Percentiles rank a stretch among this genome's conserved stretches.
phyloP scores from a whole-genome alignment of 768 basidiomycete genomes.

The Tulasnella sp. region DNA sequence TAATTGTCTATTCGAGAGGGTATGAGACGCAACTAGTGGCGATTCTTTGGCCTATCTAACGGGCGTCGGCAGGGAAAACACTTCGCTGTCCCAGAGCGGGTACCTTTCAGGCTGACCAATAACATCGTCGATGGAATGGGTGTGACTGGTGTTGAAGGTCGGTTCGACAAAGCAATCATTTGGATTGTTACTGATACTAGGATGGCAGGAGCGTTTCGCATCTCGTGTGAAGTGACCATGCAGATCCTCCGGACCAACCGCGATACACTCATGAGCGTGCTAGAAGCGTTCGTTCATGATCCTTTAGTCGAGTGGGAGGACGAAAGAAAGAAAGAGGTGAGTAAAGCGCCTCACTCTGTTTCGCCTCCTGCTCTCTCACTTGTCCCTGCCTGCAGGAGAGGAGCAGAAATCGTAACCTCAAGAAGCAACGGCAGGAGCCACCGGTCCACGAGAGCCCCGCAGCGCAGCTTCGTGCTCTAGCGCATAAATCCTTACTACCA shows the following conservation, averaged over 20 bases:
- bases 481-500: slow-evolving; percentile 68
- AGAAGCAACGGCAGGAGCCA: slow-evolving; percentile 6
- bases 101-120: slow-evolving; percentile 92
- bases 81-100: slow-evolving; percentile 82
- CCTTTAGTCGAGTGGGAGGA: slow-evolving; percentile 96
- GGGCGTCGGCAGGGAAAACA: slow-evolving; percentile 60
- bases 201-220: slow-evolving; percentile 73
- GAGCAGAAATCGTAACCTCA: slow-evolving; percentile 6
- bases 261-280: slow-evolving; percentile 88
- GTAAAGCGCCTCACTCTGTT: not conserved
- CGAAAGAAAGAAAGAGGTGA: slow-evolving; percentile 62
- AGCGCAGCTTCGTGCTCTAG: slow-evolving; percentile 54
- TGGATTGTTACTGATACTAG: not conserved
- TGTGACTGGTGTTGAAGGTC: slow-evolving; percentile 87
- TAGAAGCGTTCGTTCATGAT: slow-evolving; percentile 96
- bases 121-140: slow-evolving; percentile 91
- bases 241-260: slow-evolving; percentile 82
- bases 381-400: not conserved
- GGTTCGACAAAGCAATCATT: not conserved
- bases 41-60: not conserved
- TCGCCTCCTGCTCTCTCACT: not conserved
- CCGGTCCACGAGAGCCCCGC: slow-evolving; percentile 5
- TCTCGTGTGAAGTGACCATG: slow-evolving; percentile 86
- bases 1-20: slow-evolving; percentile 96
- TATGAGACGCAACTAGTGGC: slow-evolving; percentile 34